phyloP scores from a whole-genome alignment of 2,329 filamentous ascomycete species.

The Sclerotinia trifoliorum region DNA sequence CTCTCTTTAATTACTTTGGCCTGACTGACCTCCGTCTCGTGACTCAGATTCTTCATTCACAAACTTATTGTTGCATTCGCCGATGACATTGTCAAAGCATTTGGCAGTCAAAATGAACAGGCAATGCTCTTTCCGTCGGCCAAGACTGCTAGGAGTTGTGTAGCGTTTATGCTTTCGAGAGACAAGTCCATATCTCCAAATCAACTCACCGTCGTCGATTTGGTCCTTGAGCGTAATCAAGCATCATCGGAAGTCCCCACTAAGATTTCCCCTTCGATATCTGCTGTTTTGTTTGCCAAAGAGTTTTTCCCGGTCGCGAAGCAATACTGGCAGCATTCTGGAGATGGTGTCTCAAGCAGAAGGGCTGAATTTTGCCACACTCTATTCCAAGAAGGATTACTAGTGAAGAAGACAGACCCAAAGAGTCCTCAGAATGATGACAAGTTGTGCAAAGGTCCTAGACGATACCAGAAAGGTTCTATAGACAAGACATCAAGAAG shows the following conservation, averaged over 20 bases:
- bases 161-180: constrained; percentile 66
- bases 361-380: constrained; percentile 85
- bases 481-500: constrained; percentile 44
- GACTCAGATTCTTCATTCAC: constrained; percentile 82
- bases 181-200: constrained; percentile 51
- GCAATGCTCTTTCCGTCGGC: constrained; percentile 82
- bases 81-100: constrained; percentile 60
- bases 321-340: constrained; percentile 95
- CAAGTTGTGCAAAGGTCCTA: constrained; percentile 63
- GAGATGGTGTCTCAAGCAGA: constrained; percentile 87
- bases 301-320: constrained; percentile 74
- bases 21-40: constrained; percentile 30
- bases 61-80: constrained; percentile 75
- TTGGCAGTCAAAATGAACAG: constrained; percentile 61
- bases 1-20: constrained; percentile 11
- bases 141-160: constrained; percentile 68
- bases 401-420: constrained; percentile 49
- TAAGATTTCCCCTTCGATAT: constrained; percentile 59
- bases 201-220: constrained; percentile 57
- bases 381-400: constrained; percentile 67
- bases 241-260: constrained; percentile 52
- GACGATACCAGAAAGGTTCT: constrained; percentile 69
- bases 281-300: constrained; percentile 68
- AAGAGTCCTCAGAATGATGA: constrained; percentile 32
- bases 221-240: constrained; percentile 60